Evolutionary conservation across 805 yeast genomes (phyloP).

Genomic region (Wickerhamomyces rabaulensis): DNA sequence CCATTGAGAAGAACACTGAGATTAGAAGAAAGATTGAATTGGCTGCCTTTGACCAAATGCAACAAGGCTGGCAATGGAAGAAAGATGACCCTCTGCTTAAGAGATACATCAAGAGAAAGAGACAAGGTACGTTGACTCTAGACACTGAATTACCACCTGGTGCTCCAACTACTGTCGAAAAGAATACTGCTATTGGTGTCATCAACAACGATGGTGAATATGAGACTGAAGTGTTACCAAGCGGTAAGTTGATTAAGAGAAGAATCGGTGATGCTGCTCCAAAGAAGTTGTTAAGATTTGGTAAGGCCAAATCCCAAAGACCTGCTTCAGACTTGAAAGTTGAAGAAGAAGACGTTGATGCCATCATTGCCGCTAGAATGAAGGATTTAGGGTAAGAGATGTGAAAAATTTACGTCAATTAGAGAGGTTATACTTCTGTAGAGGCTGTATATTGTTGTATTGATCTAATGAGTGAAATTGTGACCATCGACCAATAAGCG

Average conservation of each 20-base stretch:
- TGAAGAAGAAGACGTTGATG: slow-evolving; percentile 40
- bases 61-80: slow-evolving; percentile 73
- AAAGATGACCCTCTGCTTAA: slow-evolving; percentile 35
- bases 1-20: slow-evolving; percentile 63
- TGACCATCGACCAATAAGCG: too few species aligned
- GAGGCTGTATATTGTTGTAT: too few species aligned
- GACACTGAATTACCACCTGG: slow-evolving; percentile 49
- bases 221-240: slow-evolving; percentile 60
- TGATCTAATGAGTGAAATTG: too few species aligned
- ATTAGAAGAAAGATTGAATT: slow-evolving; percentile 68
- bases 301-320: slow-evolving; percentile 17
- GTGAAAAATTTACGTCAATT: too few species aligned
- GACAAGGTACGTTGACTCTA: slow-evolving; percentile 21
- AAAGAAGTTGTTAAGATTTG: slow-evolving; percentile 33
- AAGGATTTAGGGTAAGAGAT: slow-evolving; percentile 28
- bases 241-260: slow-evolving; percentile 59
- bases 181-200: slow-evolving; percentile 19
- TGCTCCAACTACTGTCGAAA: slow-evolving; percentile 29
- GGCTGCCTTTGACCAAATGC: slow-evolving; percentile 65
- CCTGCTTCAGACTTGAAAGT: neutral
- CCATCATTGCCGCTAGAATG: slow-evolving; percentile 47
- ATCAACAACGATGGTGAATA: slow-evolving; percentile 26
- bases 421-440: too few species aligned
- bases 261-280: slow-evolving; percentile 24
- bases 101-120: slow-evolving; percentile 17